Conservation (phyloP, 2,329 filamentous ascomycete species). For the Aureobasidium sp. region DNA sequence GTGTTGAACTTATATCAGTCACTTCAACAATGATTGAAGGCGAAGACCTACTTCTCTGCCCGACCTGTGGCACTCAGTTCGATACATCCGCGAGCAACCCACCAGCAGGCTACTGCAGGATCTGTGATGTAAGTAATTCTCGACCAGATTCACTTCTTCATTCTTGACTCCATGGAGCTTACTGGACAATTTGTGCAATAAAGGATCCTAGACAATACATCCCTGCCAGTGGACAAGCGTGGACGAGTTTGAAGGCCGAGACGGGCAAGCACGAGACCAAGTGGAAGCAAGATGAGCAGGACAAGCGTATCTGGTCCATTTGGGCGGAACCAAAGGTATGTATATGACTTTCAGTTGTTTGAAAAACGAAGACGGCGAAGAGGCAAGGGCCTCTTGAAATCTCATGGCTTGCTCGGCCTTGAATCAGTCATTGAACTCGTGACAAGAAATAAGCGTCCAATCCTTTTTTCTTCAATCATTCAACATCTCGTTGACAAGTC, state of each 20-base stretch:
- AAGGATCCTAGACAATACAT: constrained; percentile 62
- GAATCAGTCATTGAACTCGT: too few species aligned
- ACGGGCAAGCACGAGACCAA: constrained; percentile 45
- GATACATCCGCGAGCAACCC: constrained; percentile 44
- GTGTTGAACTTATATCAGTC: neutral
- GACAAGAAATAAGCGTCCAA: neutral
- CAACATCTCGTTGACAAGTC: neutral
- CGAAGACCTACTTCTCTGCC: constrained; percentile 52
- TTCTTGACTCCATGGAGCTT: neutral
- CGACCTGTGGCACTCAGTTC: constrained; percentile 65
- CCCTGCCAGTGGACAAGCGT: constrained; percentile 56
- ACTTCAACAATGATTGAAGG: constrained; percentile 1
- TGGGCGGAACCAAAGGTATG: constrained; percentile 36
- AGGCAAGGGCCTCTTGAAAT: neutral
- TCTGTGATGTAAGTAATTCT: constrained; percentile 58
- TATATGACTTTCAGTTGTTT: neutral
- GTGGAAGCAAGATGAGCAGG: constrained; percentile 42
- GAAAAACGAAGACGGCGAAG: neutral
- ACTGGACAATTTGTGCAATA: too few species aligned
- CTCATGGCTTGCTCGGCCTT: neutral
- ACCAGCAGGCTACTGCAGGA: constrained; percentile 58
- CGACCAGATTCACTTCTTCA: neutral
- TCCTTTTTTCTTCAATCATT: neutral
- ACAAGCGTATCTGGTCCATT: constrained; percentile 41
- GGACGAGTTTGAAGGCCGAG: constrained; percentile 50